A percentile compares a stretch with the other conserved stretches of the same genome.
Evolutionary conservation across 75 land plant genomes (phyloP).

Genomic region (Adiantum capillusveneris): DNA sequence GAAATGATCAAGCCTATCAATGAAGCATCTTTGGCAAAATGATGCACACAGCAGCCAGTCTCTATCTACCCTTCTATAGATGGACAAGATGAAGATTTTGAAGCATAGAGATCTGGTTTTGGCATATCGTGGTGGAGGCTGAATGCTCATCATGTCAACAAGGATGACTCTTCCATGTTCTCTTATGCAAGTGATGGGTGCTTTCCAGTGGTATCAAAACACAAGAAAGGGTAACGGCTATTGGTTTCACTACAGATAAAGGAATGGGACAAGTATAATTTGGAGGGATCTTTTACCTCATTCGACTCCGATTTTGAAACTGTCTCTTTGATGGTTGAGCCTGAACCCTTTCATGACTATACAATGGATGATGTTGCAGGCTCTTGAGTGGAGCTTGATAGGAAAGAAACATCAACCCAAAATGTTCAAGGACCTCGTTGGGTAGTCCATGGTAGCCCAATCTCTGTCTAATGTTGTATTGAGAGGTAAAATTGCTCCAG

Average conservation of each 20-base stretch:
- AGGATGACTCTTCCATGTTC: background rate
- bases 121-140: too few species aligned
- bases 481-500: slow-evolving; percentile 30
- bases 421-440: slow-evolving; percentile 29
- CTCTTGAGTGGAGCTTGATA: background rate
- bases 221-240: background rate
- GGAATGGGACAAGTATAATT: too few species aligned
- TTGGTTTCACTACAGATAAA: background rate
- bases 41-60: too few species aligned
- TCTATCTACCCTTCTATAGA: too few species aligned
- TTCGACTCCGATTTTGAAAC: background rate
- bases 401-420: slow-evolving; percentile 33
- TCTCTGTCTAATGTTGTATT: slow-evolving; percentile 23
- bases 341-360: slow-evolving; percentile 1
- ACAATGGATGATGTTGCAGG: background rate
- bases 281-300: background rate
- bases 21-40: too few species aligned
- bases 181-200: background rate
- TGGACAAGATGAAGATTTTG: too few species aligned
- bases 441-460: slow-evolving; percentile 32
- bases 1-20: background rate
- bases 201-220: background rate
- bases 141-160: too few species aligned
- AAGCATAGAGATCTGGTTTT: too few species aligned
- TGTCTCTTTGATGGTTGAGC: background rate